Base-by-base conservation (phyloP, 495 filamentous ascomycete species). In the Penicillium lividum region DNA sequence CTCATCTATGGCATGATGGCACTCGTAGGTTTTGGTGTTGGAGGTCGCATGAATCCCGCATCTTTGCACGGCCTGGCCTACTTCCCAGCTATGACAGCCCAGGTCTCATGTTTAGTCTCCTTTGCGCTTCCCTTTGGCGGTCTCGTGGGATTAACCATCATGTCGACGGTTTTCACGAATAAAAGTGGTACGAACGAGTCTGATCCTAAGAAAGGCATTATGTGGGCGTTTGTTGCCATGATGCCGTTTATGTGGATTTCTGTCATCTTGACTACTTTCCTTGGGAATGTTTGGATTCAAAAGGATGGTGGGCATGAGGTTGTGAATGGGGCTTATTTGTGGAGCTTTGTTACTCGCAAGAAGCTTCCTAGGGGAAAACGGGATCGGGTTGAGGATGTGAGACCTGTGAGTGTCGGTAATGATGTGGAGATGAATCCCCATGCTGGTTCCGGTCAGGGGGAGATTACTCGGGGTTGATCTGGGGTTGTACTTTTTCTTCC, bases 111-210 rank as follows among this genome's bases (percentile, higher is more conserved):
- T 15, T 57, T 86, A 4, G 73, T 82, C 60, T 59, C 71, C 0
- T 82, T 86, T 47, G 73, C 79, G 4, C 53, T 75, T 29, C 80
- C 80, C 0, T 81, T 88, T 55, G 85, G 85, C 28, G 84, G 84
- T 28, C 82, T 84, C 0, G 58, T 87, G 11, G 76, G 72, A 4
- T 68, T 85, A 28, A 85, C 84, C 0, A 75, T 87, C 45, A 86
- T 87, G 82, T 73, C 81, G 6, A 78, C 75, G 30, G 82, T 87
- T 1, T 86, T 87, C 65, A 83, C 83, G 55, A 86, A 86, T 66
- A 79, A 73, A 31, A 65, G 72, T 1, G 49, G 69, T 4, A 61
- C 60, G 1, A 75, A 68, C 0, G 70, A 76, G 56, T 10, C 29
- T 0, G 66, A 73, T 13, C 81, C 82, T 7, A 50, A 40, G 38